Percentiles rank a stretch among this genome's conserved stretches.
These are phyloP conservation scores for Maudiozyma serrabonitensis DNA, from an alignment of 805 yeast genomes.

Conservation along the genomic window DNA sequence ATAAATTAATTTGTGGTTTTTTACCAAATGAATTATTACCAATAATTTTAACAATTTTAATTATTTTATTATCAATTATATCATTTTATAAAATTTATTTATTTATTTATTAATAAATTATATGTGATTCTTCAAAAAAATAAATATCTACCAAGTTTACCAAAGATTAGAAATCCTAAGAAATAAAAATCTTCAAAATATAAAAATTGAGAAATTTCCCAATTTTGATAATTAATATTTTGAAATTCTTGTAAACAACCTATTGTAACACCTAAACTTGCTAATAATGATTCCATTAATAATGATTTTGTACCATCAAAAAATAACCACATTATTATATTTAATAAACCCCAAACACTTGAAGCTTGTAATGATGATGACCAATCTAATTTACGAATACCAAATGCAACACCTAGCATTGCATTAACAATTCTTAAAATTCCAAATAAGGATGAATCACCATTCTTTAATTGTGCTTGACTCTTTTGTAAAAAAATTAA, in stretches of 20 bases:
- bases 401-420: constrained; percentile 61
- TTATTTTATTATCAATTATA: background rate
- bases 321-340: constrained; percentile 57
- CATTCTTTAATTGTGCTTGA: constrained; percentile 6
- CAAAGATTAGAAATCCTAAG: constrained; percentile 55
- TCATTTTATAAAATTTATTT: background rate
- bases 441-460: constrained; percentile 4
- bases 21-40: background rate
- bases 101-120: too few relatives aligned
- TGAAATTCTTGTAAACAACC: constrained; percentile 20
- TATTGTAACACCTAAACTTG: constrained; percentile 14
- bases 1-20: background rate
- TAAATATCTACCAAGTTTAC: constrained; percentile 55
- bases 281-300: constrained; percentile 38
- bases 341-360: constrained; percentile 50
- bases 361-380: constrained; percentile 54
- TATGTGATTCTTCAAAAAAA: constrained; percentile 12
- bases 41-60: background rate
- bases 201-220: constrained; percentile 7
- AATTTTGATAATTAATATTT: constrained; percentile 6
- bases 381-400: constrained; percentile 64
- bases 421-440: constrained; percentile 35
- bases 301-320: constrained; percentile 56
- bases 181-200: constrained; percentile 45
- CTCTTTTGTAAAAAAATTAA: constrained; percentile 6